Evolutionary conservation across 495 filamentous ascomycete species (phyloP), one percentile per base, ranked within the genome.

Genomic region (Trypethelium eluteriae): DNA sequence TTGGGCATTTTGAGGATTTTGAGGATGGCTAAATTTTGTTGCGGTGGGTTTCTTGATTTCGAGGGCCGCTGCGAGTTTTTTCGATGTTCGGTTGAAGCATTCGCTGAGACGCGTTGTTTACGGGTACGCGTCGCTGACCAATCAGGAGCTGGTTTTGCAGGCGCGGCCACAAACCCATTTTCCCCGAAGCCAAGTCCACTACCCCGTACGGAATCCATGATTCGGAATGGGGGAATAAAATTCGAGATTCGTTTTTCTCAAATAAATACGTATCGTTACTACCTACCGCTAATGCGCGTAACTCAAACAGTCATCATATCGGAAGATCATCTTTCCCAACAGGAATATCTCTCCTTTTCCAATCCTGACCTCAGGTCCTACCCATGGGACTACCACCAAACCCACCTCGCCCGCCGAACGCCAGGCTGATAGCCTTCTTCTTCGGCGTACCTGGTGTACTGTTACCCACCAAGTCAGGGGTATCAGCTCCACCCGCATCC

Each of bases 361-460:
- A 59, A 34, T 32, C 25, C 25, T 25, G 25, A 25, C 25, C 32
- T 36, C 32, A 59, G 5, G 7, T 32, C 53, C 53, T 11, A 36
- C 53, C 53, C 53, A 59, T 59, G 7, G 53, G 53, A 59, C 53
- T 59, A 9, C 53, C 53, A 36, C 53, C 53, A 59, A 59, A 59
- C 25, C 53, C 53, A 36, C 53, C 32, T 18, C 53, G 11, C n/a
- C 53, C 53, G 36, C 53, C 18, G 14, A 59, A 59, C 18, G 56
- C 66, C 49, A 70, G 39, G 49, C 35, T 67, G 18, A 49, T 66
- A 7, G 64, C 49, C 38, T 41, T 39, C 44, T 64, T 53, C 32
- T 63, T 65, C 53, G 69, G 69, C 56, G 70, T 72, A 35, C 64
- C 53, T 32, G 70, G 68, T 25, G 61, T 62, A 61, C 68, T 68